Conservation (phyloP, 768 basidiomycete genomes). For the Trametes gibbosa region DNA sequence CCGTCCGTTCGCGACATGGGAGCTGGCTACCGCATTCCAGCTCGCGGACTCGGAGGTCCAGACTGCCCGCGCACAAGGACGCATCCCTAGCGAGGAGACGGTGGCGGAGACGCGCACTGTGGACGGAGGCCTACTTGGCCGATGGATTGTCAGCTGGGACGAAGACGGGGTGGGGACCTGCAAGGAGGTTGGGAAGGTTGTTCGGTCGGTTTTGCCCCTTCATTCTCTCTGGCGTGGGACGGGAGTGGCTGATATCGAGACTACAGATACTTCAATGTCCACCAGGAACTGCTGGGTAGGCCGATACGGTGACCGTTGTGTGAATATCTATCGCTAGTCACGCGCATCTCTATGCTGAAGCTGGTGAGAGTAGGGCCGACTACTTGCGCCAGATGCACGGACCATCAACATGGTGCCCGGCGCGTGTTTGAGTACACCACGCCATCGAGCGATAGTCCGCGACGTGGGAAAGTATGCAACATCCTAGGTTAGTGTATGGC, state of each 20-base stretch:
- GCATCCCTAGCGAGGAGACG: conserved; percentile 56
- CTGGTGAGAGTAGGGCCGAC: no score
- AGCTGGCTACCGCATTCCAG: conserved; percentile 56
- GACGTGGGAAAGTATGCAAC: no score
- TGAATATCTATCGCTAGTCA: no score
- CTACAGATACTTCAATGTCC: conserved; percentile 42
- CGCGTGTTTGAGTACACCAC: no score
- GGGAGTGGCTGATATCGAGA: neutral
- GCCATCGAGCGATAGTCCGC: no score
- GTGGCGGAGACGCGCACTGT: conserved; percentile 71
- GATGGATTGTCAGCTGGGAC: conserved; percentile 80
- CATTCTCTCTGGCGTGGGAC: neutral
- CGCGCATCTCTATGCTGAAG: no score
- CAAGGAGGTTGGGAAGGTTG: conserved; percentile 57
- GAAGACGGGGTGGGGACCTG: conserved; percentile 64
- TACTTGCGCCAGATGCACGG: no score
- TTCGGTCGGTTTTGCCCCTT: conserved; percentile 47
- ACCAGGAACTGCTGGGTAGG: conserved; percentile 40
- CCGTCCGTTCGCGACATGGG: conserved; percentile 80
- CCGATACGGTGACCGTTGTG: conserved; percentile 18
- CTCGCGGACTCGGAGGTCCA: conserved; percentile 39
- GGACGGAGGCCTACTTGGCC: conserved; percentile 59
- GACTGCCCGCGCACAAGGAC: conserved; percentile 39
- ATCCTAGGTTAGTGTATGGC: no score
- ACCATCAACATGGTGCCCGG: no score